Evolutionary conservation across 2,329 filamentous ascomycete species (phyloP).

Genomic region (Monilinia polystroma): DNA sequence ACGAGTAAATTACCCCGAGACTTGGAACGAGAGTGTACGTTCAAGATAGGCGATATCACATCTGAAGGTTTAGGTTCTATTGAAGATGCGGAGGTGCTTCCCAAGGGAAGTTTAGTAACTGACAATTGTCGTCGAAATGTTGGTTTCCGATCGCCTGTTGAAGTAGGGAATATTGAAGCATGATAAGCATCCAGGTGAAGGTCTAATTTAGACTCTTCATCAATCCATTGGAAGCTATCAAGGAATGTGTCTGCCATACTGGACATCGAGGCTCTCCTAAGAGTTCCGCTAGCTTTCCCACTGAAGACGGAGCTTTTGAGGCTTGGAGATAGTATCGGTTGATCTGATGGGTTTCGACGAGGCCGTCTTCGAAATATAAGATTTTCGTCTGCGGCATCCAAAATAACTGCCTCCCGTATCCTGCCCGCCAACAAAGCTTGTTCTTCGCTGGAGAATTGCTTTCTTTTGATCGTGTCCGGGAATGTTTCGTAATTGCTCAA

Average conservation of each 20-base stretch:
- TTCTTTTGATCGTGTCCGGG: conserved; percentile 70
- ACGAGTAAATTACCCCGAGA: conserved; percentile 58
- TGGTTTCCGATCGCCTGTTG: conserved; percentile 50
- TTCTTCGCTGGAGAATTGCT: conserved; percentile 71
- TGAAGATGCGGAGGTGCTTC: conserved; percentile 50
- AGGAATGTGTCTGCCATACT: conserved; percentile 46
- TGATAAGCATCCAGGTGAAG: conserved; percentile 69
- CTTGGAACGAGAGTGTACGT: conserved; percentile 42
- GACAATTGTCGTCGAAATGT: conserved; percentile 72
- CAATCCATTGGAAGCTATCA: conserved; percentile 71
- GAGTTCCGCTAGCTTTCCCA: conserved; percentile 17
- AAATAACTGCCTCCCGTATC: conserved; percentile 51
- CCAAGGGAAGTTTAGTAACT: conserved; percentile 63
- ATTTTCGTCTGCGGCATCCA: conserved; percentile 59
- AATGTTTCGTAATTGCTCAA: conserved; percentile 49
- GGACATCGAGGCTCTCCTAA: conserved; percentile 26
- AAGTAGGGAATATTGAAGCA: conserved; percentile 37
- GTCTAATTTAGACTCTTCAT: conserved; percentile 70
- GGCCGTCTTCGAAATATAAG: conserved; percentile 49
- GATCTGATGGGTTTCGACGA: conserved; percentile 37
- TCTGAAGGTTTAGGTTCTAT: conserved; percentile 39
- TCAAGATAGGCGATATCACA: conserved; percentile 31
- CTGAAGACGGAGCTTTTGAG: conserved; percentile 7
- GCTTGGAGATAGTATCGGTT: conserved; percentile 16
- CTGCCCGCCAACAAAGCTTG: conserved; percentile 59